Percentiles rank a stretch among this genome's conserved stretches.
phyloP scores from a whole-genome alignment of 768 basidiomycete species.

The Boletus rubescentipes region DNA sequence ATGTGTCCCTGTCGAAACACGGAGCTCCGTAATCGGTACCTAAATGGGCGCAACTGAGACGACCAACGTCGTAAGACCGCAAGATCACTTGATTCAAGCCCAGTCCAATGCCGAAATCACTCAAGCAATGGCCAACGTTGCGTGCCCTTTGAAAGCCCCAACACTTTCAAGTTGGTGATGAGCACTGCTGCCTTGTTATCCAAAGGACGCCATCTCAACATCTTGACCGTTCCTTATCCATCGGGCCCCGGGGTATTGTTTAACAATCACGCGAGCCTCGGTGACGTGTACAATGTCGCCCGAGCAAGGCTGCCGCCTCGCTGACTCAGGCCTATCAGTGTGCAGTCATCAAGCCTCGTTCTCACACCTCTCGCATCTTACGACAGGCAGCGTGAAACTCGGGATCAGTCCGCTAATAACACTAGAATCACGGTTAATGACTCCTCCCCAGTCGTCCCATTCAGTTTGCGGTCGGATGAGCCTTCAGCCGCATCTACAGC shows the following conservation, averaged over 20 bases:
- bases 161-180: neutral
- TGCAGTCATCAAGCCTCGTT: too few species aligned
- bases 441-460: neutral
- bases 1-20: neutral
- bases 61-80: neutral
- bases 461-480: neutral
- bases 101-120: too few species aligned
- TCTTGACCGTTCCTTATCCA: neutral
- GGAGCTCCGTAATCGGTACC: neutral
- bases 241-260: too few species aligned
- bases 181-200: neutral
- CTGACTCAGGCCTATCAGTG: too few species aligned
- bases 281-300: too few species aligned
- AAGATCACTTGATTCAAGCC: too few species aligned
- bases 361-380: conserved; percentile 1
- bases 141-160: too few species aligned
- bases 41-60: neutral
- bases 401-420: neutral
- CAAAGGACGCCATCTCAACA: neutral
- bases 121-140: too few species aligned
- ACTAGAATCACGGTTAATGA: neutral
- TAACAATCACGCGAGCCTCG: too few species aligned
- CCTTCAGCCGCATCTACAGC: neutral
- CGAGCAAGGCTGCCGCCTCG: too few species aligned
- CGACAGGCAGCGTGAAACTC: conserved; percentile 1